Percentiles rank a stretch among this genome's conserved stretches.
Evolutionary conservation across 1,284 basidiomycete species (phyloP).

Genomic region (Anthracocystis panici-leucophaei): DNA sequence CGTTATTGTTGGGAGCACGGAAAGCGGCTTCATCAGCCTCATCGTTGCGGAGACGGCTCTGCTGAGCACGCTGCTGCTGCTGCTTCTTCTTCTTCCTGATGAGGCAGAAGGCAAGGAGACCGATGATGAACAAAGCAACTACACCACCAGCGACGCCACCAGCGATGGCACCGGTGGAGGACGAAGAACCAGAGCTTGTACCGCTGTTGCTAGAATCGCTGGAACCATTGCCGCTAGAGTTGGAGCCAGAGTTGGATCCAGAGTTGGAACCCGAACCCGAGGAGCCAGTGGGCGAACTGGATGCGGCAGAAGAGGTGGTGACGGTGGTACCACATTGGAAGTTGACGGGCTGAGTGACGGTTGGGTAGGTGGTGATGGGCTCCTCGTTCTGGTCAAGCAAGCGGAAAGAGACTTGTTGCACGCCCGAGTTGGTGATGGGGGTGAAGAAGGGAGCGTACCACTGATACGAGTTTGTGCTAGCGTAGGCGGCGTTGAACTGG

Average conservation of each 20-base stretch:
- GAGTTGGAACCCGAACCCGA: slow-evolving; percentile 7
- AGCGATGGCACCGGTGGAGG: slow-evolving; percentile 51
- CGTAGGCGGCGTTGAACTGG: slow-evolving; percentile 23
- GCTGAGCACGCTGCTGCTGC: slow-evolving; percentile 17
- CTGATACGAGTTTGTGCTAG: slow-evolving; percentile 21
- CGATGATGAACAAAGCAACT: slow-evolving; percentile 29
- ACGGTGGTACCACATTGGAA: slow-evolving; percentile 45
- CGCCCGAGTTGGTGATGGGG: slow-evolving; percentile 23
- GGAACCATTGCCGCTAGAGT: slow-evolving; percentile 6
- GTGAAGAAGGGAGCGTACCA: slow-evolving; percentile 33
- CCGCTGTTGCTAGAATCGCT: slow-evolving; percentile 11
- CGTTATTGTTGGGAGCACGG: slow-evolving; percentile 54
- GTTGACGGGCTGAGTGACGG: slow-evolving; percentile 29
- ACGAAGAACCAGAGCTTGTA: slow-evolving; percentile 35
- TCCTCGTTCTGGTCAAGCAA: slow-evolving; percentile 30
- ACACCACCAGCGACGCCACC: slow-evolving; percentile 55
- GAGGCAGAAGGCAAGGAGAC: slow-evolving; percentile 43
- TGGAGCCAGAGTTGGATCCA: slow-evolving; percentile 11
- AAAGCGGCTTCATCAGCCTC: slow-evolving; percentile 51
- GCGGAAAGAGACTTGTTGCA: slow-evolving; percentile 28
- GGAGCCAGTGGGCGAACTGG: slow-evolving; percentile 16
- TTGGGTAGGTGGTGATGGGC: slow-evolving; percentile 13
- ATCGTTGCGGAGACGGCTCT: slow-evolving; percentile 36
- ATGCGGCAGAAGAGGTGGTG: slow-evolving; percentile 20
- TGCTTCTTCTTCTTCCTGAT: slow-evolving; percentile 41